Evolutionary conservation across 2,329 filamentous ascomycete genomes (phyloP).

Genomic region (Colletotrichum horii): DNA sequence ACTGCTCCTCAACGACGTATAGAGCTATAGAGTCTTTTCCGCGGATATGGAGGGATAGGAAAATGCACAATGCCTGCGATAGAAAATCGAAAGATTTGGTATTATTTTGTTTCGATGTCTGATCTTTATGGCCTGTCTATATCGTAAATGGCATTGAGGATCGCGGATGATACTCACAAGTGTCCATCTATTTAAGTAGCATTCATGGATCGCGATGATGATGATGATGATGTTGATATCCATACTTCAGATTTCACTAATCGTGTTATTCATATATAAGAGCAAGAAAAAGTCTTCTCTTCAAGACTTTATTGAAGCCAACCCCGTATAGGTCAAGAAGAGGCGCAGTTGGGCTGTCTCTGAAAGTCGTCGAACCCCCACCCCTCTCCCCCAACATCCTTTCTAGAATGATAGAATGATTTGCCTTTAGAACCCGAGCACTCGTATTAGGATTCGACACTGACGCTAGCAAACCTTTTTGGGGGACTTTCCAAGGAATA

Average conservation of each 20-base stretch:
- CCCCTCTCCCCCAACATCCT: neutral
- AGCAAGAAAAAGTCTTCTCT: neutral
- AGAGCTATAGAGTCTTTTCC: neutral
- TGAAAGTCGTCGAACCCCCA: neutral
- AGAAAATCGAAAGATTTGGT: neutral
- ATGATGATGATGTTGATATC: neutral
- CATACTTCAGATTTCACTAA: neutral
- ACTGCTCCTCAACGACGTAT: neutral
- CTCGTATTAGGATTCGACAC: neutral
- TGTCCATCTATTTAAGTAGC: neutral
- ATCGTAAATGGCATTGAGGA: neutral
- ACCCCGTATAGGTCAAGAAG: neutral
- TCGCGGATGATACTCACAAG: neutral
- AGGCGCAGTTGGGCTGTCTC: neutral
- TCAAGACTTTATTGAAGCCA: neutral
- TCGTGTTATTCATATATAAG: neutral
- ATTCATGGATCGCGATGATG: neutral
- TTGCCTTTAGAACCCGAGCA: neutral
- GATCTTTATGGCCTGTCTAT: neutral
- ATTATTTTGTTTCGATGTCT: neutral
- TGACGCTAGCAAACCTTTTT: fast-evolving
- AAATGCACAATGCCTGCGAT: fast-evolving
- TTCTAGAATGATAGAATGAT: neutral
- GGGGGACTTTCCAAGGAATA: neutral
- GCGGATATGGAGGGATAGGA: neutral